A percentile compares a stretch with the other conserved stretches of the same genome.
Evolutionary conservation across 164 flowering plant species (phyloP).

Genomic region (Litsea cubeba): DNA sequence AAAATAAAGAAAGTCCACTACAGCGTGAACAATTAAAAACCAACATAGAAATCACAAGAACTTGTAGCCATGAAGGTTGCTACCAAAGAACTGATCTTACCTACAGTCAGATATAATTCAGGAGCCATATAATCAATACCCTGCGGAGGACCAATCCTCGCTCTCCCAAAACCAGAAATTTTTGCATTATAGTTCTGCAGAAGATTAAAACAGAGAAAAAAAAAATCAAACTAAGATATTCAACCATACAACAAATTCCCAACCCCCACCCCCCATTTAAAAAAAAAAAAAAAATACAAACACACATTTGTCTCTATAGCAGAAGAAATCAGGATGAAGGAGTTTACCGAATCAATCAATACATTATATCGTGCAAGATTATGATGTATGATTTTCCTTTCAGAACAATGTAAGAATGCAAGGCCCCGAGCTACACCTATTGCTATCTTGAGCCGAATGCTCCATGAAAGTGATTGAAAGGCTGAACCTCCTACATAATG

Average conservation of each 20-base stretch:
- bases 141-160: constrained; percentile 73
- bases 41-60: too few relatives aligned
- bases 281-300: too few relatives aligned
- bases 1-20: too few relatives aligned
- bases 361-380: constrained; percentile 82
- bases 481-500: constrained; percentile 39
- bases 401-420: constrained; percentile 48
- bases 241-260: too few relatives aligned
- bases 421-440: constrained; percentile 83
- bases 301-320: too few relatives aligned
- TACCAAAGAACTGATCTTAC: constrained; percentile 24
- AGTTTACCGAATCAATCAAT: constrained; percentile 69
- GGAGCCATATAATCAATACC: constrained; percentile 92
- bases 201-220: neutral
- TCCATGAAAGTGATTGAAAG: constrained; percentile 70
- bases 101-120: constrained; percentile 88
- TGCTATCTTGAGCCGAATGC: constrained; percentile 57
- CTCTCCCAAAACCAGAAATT: constrained; percentile 85
- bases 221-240: neutral
- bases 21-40: too few relatives aligned
- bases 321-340: neutral
- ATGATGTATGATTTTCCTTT: constrained; percentile 24
- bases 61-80: too few relatives aligned
- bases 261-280: too few relatives aligned
- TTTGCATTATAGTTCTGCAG: constrained; percentile 69